Evolutionary conservation across 1,284 basidiomycete species (phyloP).

Genomic region (Schizopora paradoxa): DNA sequence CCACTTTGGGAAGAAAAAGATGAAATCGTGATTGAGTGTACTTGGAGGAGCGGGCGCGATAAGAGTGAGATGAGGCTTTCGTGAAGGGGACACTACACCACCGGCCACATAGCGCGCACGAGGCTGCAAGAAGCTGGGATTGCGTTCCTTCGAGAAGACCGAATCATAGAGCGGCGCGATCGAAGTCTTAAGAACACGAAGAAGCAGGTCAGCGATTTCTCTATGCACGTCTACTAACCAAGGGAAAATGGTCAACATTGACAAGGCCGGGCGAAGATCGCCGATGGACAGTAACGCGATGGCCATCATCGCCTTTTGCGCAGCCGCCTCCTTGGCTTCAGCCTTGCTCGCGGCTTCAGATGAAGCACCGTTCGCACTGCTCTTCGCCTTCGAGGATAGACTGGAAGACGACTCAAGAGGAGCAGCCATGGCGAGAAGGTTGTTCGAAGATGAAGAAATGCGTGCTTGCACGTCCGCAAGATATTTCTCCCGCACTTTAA

Average conservation of each 20-base stretch:
- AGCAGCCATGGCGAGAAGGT: constrained; percentile 85
- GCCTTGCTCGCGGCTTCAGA: constrained; percentile 29
- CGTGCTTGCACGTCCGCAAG: constrained; percentile 58
- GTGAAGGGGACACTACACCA: constrained; percentile 46
- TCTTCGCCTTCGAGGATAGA: constrained; percentile 22
- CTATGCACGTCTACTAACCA: constrained; percentile 83
- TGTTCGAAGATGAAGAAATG: constrained; percentile 64
- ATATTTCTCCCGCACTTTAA: constrained; percentile 62
- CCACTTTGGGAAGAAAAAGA: constrained; percentile 91
- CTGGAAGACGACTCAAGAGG: constrained; percentile 62
- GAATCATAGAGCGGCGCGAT: constrained; percentile 65
- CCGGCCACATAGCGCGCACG: constrained; percentile 56
- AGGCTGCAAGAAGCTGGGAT: constrained; percentile 54
- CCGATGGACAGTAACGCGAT: constrained; percentile 84
- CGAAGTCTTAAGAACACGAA: constrained; percentile 68
- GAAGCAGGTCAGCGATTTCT: constrained; percentile 79
- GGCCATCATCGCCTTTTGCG: constrained; percentile 81
- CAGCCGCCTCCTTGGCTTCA: constrained; percentile 53
- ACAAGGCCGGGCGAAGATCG: constrained; percentile 70
- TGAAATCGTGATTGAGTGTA: constrained; percentile 64
- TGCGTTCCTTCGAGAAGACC: constrained; percentile 47
- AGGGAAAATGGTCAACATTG: constrained; percentile 77
- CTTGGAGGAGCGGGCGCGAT: constrained; percentile 72
- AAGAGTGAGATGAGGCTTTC: constrained; percentile 60
- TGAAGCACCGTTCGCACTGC: constrained; percentile 18